Conservation (phyloP, 768 basidiomycete species). For the Cystobasidium onofrii region DNA sequence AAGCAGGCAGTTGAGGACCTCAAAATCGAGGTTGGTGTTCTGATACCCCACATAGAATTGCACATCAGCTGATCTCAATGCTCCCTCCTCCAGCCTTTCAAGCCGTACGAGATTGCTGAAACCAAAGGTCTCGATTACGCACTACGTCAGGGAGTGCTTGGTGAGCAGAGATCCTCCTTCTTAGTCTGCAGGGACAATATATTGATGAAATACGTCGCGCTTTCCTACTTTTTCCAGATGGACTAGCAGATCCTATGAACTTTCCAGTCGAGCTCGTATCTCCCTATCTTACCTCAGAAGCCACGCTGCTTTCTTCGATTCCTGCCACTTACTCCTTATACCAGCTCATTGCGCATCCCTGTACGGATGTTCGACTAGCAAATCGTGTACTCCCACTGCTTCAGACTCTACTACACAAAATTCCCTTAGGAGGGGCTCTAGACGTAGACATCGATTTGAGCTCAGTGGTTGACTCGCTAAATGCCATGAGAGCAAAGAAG, state of each 20-base stretch:
- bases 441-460: slow-evolving; percentile 20
- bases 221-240: background rate
- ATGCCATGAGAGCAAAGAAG: slow-evolving; percentile 8
- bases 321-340: slow-evolving; percentile 15
- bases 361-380: background rate
- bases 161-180: background rate
- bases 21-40: background rate
- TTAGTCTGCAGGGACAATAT: too few species aligned
- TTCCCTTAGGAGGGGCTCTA: background rate
- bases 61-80: background rate
- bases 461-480: background rate
- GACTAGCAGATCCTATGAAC: background rate
- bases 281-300: background rate
- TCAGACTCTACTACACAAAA: background rate
- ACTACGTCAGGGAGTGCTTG: slow-evolving; percentile 4
- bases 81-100: background rate
- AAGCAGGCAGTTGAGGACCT: background rate
- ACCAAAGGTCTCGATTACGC: slow-evolving; percentile 3
- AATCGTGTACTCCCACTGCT: background rate
- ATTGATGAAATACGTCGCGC: too few species aligned
- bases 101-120: slow-evolving; percentile 2
- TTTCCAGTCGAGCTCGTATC: slow-evolving; percentile 22
- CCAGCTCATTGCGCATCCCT: slow-evolving; percentile 16
- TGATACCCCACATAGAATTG: too few species aligned
- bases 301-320: background rate